Percentiles rank a stretch among this genome's conserved stretches.
phyloP scores from a whole-genome alignment of 2,329 filamentous ascomycete species.

The Nemania diffusa region DNA sequence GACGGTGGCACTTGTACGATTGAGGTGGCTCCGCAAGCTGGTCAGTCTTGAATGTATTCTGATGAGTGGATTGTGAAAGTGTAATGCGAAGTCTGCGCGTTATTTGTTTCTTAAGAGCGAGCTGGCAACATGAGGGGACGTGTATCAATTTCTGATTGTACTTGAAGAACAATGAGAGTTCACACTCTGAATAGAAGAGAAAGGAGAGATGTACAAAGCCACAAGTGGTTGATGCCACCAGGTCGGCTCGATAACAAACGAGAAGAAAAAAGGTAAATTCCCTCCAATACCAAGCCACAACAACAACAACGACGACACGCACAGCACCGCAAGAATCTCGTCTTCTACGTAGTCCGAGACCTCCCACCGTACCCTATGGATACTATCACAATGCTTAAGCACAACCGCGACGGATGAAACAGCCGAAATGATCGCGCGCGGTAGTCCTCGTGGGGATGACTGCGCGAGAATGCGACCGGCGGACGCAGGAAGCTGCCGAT shows the following conservation, averaged over 20 bases:
- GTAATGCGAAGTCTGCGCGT: constrained; percentile 37
- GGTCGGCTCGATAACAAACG: constrained; percentile 44
- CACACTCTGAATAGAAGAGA: constrained; percentile 44
- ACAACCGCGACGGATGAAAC: constrained; percentile 35
- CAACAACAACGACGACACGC: constrained; percentile 33
- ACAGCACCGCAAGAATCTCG: constrained; percentile 44
- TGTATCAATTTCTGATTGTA: constrained; percentile 53
- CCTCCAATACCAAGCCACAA: constrained; percentile 44
- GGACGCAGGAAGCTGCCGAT: background rate
- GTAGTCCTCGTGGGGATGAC: constrained; percentile 19
- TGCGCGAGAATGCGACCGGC: constrained; percentile 27
- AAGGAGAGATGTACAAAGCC: constrained; percentile 51
- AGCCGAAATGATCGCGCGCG: constrained; percentile 34
- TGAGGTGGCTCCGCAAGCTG: constrained; percentile 36
- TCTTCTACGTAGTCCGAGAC: constrained; percentile 45
- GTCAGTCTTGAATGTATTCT: constrained; percentile 38
- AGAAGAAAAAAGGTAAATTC: constrained; percentile 44
- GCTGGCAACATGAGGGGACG: constrained; percentile 49
- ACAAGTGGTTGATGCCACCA: constrained; percentile 46
- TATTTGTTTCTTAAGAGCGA: constrained; percentile 46
- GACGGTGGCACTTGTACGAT: constrained; percentile 38
- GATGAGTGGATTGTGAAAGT: constrained; percentile 34
- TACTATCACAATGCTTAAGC: constrained; percentile 40
- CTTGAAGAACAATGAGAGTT: constrained; percentile 48
- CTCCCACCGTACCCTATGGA: constrained; percentile 46